Percentiles rank a stretch among this genome's conserved stretches.
Evolutionary conservation across 1,139 yeast species (phyloP).

Genomic region (Sporopachydermia cereana): DNA sequence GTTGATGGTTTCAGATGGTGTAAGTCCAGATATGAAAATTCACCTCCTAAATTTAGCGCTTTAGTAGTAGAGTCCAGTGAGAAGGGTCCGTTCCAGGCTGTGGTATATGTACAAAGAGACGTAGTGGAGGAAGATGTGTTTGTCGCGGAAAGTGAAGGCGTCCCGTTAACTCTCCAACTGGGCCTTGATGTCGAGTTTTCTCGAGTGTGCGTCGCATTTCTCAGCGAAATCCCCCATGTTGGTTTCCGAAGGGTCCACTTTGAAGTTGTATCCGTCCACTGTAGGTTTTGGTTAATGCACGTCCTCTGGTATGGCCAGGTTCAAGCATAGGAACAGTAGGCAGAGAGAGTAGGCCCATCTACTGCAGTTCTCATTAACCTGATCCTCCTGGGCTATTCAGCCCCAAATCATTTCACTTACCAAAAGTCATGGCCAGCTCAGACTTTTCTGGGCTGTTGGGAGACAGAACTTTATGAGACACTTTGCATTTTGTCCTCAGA

Average conservation of each 20-base stretch:
- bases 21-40: too few species aligned
- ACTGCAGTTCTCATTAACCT: constrained; percentile 22
- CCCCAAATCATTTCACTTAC: constrained; percentile 22
- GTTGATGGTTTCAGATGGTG: too few species aligned
- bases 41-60: too few species aligned
- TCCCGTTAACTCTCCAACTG: constrained; percentile 33
- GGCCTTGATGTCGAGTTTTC: constrained; percentile 55
- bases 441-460: constrained; percentile 38
- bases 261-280: not conserved
- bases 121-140: too few species aligned
- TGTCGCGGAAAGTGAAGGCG: too few species aligned
- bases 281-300: not conserved
- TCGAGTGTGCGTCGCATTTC: constrained; percentile 56
- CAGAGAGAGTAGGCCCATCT: constrained; percentile 62
- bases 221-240: constrained; percentile 43
- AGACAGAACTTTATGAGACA: constrained; percentile 44
- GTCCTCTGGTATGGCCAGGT: constrained; percentile 24
- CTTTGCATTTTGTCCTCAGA: constrained; percentile 38
- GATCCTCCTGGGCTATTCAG: not conserved
- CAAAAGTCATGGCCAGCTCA: constrained; percentile 59
- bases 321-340: constrained; percentile 39
- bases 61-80: too few species aligned
- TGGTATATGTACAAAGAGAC: too few species aligned
- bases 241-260: constrained; percentile 2
- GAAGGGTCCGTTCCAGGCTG: too few species aligned